These are phyloP conservation scores for Psophocarpus tetragonolobus DNA, from an alignment of 306 rosid genomes.

Conservation along the genomic window DNA sequence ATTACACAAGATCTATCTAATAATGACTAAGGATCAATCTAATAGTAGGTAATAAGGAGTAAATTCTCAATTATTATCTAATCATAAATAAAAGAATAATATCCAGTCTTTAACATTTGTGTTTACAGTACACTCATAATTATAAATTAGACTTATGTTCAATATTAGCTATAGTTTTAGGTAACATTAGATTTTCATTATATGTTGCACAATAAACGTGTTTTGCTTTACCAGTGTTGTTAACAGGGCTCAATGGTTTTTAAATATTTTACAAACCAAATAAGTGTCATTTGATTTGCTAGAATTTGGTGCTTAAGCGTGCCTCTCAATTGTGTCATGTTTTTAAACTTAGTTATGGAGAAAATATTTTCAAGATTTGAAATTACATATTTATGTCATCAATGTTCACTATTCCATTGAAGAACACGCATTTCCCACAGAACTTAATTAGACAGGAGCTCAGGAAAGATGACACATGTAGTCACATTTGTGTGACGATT, in stretches of 20 bases:
- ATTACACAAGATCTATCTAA: no score
- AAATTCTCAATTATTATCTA: no score
- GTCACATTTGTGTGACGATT: background rate
- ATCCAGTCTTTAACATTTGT: no score
- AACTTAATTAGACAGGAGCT: conserved; percentile 3
- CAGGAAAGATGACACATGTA: background rate
- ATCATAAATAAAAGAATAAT: no score
- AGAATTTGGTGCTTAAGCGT: conserved; percentile 1
- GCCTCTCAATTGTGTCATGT: background rate
- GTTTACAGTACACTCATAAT: no score
- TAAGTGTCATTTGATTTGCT: background rate
- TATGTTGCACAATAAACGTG: background rate
- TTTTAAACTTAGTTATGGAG: background rate
- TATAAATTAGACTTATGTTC: background rate
- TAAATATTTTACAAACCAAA: background rate
- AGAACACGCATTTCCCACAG: background rate
- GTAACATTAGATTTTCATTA: background rate
- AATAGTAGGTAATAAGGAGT: no score
- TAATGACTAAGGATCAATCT: no score
- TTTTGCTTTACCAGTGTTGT: background rate
- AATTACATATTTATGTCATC: background rate
- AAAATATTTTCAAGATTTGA: background rate
- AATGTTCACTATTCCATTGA: background rate
- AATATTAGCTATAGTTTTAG: background rate
- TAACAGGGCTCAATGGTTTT: background rate